phyloP scores from a whole-genome alignment of 306 rosid species.

The Medicago arabica region DNA sequence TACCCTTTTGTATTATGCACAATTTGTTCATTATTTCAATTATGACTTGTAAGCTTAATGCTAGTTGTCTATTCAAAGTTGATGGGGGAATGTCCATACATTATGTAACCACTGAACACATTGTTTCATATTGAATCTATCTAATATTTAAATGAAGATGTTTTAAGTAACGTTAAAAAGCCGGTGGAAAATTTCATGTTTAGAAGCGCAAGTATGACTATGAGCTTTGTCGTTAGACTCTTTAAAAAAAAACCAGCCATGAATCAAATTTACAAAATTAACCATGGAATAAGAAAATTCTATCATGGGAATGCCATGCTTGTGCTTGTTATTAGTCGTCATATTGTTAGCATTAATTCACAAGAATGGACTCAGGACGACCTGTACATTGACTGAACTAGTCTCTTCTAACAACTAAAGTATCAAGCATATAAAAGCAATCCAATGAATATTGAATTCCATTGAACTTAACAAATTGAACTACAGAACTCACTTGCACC shows the following conservation, averaged over 20 bases:
- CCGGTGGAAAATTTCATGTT: too few relatives aligned
- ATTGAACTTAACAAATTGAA: conserved; percentile 48
- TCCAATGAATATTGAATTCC: conserved; percentile 52
- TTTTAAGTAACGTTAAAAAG: neutral
- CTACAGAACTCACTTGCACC: conserved; percentile 44
- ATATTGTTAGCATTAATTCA: conserved; percentile 39
- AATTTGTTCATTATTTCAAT: neutral
- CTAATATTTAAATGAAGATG: neutral
- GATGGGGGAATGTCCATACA: too few relatives aligned
- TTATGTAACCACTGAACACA: too few relatives aligned
- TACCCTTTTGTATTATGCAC: neutral
- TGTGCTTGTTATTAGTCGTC: conserved; percentile 31
- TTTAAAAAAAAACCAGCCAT: neutral
- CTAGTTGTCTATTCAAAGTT: neutral
- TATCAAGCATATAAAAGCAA: conserved; percentile 31
- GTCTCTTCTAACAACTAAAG: conserved; percentile 42
- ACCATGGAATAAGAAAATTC: conserved; percentile 25
- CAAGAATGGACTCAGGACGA: conserved; percentile 44
- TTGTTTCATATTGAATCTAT: too few relatives aligned
- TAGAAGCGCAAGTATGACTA: too few relatives aligned
- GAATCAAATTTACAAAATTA: neutral
- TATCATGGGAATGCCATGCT: conserved; percentile 36
- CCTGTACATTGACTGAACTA: conserved; percentile 54
- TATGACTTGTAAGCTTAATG: neutral
- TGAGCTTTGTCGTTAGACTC: too few relatives aligned